phyloP scores from a whole-genome alignment of 1,284 basidiomycete species.

The Ustilago bromivora region DNA sequence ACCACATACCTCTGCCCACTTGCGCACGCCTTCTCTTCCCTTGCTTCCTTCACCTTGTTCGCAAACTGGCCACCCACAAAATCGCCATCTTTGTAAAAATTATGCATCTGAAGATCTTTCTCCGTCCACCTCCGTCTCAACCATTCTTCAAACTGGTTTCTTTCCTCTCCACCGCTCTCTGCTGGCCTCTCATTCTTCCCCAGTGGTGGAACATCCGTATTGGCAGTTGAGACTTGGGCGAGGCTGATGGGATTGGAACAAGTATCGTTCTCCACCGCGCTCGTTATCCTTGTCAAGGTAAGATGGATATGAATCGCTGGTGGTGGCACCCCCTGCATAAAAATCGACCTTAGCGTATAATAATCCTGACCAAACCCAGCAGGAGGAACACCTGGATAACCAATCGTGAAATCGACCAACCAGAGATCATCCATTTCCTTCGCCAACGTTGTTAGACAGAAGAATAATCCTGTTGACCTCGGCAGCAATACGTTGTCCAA shows the following conservation, averaged over 20 bases:
- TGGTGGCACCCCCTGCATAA: conserved; percentile 83
- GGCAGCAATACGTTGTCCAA: conserved; percentile 84
- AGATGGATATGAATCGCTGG: conserved; percentile 83
- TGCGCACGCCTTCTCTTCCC: conserved; percentile 3
- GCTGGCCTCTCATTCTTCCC: conserved; percentile 31
- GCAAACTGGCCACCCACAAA: conserved; percentile 57
- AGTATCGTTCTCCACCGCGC: conserved; percentile 16
- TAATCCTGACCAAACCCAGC: conserved; percentile 79
- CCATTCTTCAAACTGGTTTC: conserved; percentile 83
- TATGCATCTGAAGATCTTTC: conserved; percentile 82
- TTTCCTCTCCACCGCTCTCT: conserved; percentile 77
- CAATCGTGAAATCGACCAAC: conserved; percentile 80
- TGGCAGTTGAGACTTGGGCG: conserved; percentile 14
- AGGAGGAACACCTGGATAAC: conserved; percentile 81
- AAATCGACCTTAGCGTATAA: conserved; percentile 87
- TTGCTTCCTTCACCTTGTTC: conserved; percentile 5
- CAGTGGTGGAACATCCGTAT: conserved; percentile 30
- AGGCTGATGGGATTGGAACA: conserved; percentile 16
- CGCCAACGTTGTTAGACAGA: conserved; percentile 82
- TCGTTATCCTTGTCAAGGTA: conserved; percentile 38
- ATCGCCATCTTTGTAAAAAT: conserved; percentile 73
- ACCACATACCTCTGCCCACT: conserved; percentile 36
- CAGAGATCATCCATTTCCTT: conserved; percentile 82
- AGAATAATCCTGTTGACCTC: conserved; percentile 88
- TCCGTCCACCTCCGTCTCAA: conserved; percentile 81